Evolutionary conservation across 306 rosid genomes (phyloP), one percentile per base, ranked within the genome.

Genomic region (Canavalia ensiformis): DNA sequence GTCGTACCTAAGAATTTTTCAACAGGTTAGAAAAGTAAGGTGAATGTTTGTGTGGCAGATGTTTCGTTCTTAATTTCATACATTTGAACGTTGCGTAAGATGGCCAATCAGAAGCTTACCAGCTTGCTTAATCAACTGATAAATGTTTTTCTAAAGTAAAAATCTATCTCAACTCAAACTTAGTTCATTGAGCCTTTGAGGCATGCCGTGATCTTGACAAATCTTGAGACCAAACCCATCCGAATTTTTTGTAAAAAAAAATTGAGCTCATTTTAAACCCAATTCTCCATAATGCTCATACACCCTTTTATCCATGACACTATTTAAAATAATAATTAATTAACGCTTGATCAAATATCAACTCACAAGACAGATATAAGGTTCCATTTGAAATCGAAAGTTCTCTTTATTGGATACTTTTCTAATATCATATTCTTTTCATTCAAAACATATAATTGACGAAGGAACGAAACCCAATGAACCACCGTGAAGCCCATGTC

Each of bases 401-500:
- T 12, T 12, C 11, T 25, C 54, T 8, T 18, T 42, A 62, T 49
- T 25, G 78, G 81, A 72, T 51, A 77, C 6, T 77, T 81, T 68
- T 25, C 76, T 63, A 68, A 68, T 81, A 70, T 67, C 42, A 7
- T 10, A 41, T 67, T 46, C 6, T 44, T 44, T 31, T 25, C 25
- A 31, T 74, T 66, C 13, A 28, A 63, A 73, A 42, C 68, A 33
- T 4, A 12, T 18, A 8, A 76, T 66, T 70, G 58, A 45, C 4
- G 42, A 81, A 46, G 87, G 83, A 79, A 64, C 87, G 66, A 65
- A 76, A 73, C 37, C 78, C 86, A 84, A 84, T 71, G 57, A 82
- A 45, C 65, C 81, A 70, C 82, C 83, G 88, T 79, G 85, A 87
- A 82, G 80, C 83, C 84, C 88, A 58, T 79, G 74, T 84, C 81